Percentiles rank a stretch among this genome's conserved stretches.
These are phyloP conservation scores for Citrus reticulata DNA, from an alignment of 345 rosid species.

Conservation along the genomic window DNA sequence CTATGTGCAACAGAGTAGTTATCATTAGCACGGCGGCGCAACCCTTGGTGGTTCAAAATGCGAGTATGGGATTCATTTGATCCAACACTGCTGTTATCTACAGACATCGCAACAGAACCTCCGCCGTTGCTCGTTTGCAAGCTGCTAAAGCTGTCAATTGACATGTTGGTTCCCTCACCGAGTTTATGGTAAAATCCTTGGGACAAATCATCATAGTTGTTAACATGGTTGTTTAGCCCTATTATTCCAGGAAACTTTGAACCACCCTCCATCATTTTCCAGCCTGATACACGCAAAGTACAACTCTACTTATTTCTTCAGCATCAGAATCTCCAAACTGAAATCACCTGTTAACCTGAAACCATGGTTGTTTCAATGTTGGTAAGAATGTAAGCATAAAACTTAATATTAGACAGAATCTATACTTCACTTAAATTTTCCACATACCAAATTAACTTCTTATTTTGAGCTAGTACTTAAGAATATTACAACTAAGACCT, in stretches of 20 bases:
- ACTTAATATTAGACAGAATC: neutral
- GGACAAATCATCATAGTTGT: conserved; percentile 31
- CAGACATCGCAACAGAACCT: conserved; percentile 44
- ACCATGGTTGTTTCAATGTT: neutral
- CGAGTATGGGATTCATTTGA: conserved; percentile 45
- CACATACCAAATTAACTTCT: neutral
- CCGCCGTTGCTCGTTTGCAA: conserved; percentile 42
- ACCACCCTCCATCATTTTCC: conserved; percentile 39
- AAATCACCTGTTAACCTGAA: conserved; percentile 2
- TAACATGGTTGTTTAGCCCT: conserved; percentile 28
- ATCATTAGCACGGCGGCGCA: conserved; percentile 31
- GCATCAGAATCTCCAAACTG: conserved; percentile 17
- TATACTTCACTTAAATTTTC: neutral
- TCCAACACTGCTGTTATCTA: conserved; percentile 41
- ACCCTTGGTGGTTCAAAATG: conserved; percentile 44
- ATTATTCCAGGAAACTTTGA: conserved; percentile 37
- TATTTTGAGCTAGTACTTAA: neutral
- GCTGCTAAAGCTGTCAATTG: conserved; percentile 39
- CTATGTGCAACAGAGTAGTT: conserved; percentile 30
- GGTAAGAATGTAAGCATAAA: neutral
- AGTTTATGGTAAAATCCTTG: conserved; percentile 43
- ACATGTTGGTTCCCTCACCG: conserved; percentile 45
- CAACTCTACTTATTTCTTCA: conserved; percentile 8
- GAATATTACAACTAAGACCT: neutral
- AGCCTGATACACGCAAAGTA: neutral